phyloP scores from a whole-genome alignment of 2,329 filamentous ascomycete species.

The Cladobotryum mycophilum region DNA sequence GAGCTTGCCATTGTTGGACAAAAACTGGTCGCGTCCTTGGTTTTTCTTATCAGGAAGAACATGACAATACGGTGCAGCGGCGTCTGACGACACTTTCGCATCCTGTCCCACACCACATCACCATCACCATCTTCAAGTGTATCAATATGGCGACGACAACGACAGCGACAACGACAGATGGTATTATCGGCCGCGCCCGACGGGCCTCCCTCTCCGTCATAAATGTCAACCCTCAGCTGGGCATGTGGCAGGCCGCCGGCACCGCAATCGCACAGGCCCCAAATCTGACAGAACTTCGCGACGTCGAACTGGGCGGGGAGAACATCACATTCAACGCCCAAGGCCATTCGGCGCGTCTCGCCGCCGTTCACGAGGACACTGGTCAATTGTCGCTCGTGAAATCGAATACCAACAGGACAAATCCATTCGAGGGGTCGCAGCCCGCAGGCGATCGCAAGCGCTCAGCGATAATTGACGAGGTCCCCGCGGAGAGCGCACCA shows the following conservation, averaged over 20 bases:
- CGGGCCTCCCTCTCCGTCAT: constrained; percentile 22
- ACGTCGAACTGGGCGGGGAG: constrained; percentile 19
- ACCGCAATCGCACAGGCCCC: constrained; percentile 26
- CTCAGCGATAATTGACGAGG: neutral
- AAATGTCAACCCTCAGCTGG: constrained; percentile 23
- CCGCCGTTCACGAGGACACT: constrained; percentile 17
- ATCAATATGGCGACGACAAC: neutral
- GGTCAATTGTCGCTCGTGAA: constrained; percentile 20
- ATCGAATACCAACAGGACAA: constrained; percentile 8
- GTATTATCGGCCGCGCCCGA: constrained; percentile 20
- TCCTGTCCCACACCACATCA: no score
- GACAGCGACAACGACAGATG: neutral
- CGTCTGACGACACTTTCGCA: no score
- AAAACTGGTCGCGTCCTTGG: no score
- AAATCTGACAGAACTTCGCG: constrained; percentile 23
- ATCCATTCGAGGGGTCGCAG: neutral
- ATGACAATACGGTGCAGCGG: no score
- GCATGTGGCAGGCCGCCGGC: constrained; percentile 25
- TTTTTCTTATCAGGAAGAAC: no score
- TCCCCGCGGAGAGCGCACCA: neutral
- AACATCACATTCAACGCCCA: constrained; percentile 24
- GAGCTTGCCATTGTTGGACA: no score
- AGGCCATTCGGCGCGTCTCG: constrained; percentile 22
- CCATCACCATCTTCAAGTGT: no score
- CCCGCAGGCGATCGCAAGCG: neutral